Evolutionary conservation across 2,329 filamentous ascomycete genomes (phyloP).

Genomic region (Alternaria dauci): DNA sequence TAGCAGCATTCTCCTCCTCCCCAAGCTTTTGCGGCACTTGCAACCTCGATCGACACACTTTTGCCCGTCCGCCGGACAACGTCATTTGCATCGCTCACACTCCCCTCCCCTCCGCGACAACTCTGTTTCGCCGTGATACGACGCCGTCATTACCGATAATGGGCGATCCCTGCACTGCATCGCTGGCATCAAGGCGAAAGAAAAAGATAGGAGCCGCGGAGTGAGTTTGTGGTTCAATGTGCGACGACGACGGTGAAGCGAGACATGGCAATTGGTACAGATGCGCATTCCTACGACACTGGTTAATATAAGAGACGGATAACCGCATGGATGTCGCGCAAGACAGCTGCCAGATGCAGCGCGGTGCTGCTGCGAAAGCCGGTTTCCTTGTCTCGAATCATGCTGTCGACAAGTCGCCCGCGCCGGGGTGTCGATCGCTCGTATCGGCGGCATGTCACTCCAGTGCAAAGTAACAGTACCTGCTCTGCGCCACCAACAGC

Average conservation of each 20-base stretch:
- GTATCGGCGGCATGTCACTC: slow-evolving; percentile 6
- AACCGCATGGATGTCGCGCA: slow-evolving; percentile 16
- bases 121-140: background rate
- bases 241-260: slow-evolving; percentile 1
- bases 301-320: slow-evolving; percentile 18
- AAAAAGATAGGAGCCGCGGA: slow-evolving; percentile 11
- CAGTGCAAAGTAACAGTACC: background rate
- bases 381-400: slow-evolving; percentile 11
- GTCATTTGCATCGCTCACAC: slow-evolving; percentile 22
- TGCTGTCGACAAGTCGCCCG: background rate
- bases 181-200: slow-evolving; percentile 12
- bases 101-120: background rate
- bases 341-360: slow-evolving; percentile 5
- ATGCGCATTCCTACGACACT: slow-evolving; percentile 3
- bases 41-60: background rate
- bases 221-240: background rate
- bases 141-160: background rate
- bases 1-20: background rate
- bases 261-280: slow-evolving; percentile 7
- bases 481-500: background rate
- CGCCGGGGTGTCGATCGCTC: slow-evolving; percentile 8
- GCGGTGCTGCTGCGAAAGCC: slow-evolving; percentile 13
- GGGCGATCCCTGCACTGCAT: slow-evolving; percentile 5
- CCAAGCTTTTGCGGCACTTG: background rate
- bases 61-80: slow-evolving; percentile 8